phyloP scores from a whole-genome alignment of 1,139 yeast species.

The Pneumocystis canis region DNA sequence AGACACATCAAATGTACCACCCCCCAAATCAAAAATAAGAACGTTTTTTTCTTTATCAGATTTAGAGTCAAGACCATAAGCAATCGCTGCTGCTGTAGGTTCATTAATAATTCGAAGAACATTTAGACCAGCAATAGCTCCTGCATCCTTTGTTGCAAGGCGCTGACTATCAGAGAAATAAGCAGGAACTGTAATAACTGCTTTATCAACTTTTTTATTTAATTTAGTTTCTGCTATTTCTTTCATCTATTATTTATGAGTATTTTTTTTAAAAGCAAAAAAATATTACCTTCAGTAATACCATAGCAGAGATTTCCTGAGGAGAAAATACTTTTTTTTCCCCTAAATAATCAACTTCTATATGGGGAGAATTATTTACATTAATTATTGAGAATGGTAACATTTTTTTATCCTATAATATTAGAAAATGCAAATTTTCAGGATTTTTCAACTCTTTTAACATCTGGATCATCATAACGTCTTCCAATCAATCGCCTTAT shows the following conservation, averaged over 20 bases:
- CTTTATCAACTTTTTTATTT: slow-evolving; percentile 85
- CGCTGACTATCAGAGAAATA: slow-evolving; percentile 96
- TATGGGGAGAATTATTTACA: slow-evolving; percentile 72
- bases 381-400: slow-evolving; percentile 94
- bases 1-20: slow-evolving; percentile 97
- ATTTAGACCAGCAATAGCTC: slow-evolving; percentile 93
- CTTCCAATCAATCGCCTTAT: slow-evolving; percentile 80
- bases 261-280: neutral
- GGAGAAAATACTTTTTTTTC: slow-evolving; percentile 93
- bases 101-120: slow-evolving; percentile 93
- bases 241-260: slow-evolving; percentile 43
- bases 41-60: slow-evolving; percentile 70
- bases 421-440: neutral
- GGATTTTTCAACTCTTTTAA: slow-evolving; percentile 38
- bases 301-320: slow-evolving; percentile 95
- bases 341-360: slow-evolving; percentile 86
- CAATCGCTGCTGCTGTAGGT: slow-evolving; percentile 97
- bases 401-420: slow-evolving; percentile 59
- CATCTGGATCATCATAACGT: slow-evolving; percentile 77
- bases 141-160: slow-evolving; percentile 97
- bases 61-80: slow-evolving; percentile 91
- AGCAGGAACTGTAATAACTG: slow-evolving; percentile 93
- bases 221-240: slow-evolving; percentile 94
- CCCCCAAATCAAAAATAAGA: slow-evolving; percentile 88
- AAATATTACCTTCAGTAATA: slow-evolving; percentile 46